phyloP scores from a whole-genome alignment of 2,329 filamentous ascomycete genomes.

The Claviceps sp. region DNA sequence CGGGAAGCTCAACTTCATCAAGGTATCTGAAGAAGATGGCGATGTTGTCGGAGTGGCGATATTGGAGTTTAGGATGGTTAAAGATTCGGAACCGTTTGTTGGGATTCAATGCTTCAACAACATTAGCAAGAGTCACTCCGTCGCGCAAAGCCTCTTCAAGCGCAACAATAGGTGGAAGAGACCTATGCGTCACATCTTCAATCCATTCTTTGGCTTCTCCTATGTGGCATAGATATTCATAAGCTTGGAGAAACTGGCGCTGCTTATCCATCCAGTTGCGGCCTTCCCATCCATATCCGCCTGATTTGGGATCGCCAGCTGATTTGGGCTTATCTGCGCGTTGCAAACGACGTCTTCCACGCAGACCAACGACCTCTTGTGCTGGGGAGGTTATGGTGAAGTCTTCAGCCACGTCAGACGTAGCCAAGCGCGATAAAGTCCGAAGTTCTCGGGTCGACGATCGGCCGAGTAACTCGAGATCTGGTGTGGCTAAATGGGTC shows the following conservation, averaged over 20 bases:
- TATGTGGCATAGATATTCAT: conserved; percentile 97
- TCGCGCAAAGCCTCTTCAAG: conserved; percentile 85
- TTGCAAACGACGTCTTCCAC: conserved; percentile 73
- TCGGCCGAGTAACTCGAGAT: conserved; percentile 69
- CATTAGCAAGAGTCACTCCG: conserved; percentile 85
- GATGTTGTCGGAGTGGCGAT: conserved; percentile 94
- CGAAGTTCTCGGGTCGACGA: conserved; percentile 85
- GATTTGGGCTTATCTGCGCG: conserved; percentile 44
- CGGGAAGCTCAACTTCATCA: conserved; percentile 80
- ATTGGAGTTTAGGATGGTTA: conserved; percentile 71
- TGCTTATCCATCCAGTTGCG: conserved; percentile 99
- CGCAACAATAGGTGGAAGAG: conserved; percentile 84
- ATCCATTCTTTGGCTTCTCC: conserved; percentile 99
- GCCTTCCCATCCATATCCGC: conserved; percentile 59
- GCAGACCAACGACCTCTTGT: conserved; percentile 77
- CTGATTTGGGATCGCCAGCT: conserved; percentile 31
- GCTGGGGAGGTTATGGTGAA: conserved; percentile 65
- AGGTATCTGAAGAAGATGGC: conserved; percentile 91
- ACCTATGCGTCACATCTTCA: conserved; percentile 71
- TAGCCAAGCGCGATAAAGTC: conserved; percentile 70
- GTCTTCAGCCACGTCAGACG: conserved; percentile 62
- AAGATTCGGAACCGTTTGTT: conserved; percentile 71
- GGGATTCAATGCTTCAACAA: conserved; percentile 80
- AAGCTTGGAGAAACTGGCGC: conserved; percentile 87
- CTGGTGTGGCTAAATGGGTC: conserved; percentile 46